Percentiles rank a stretch among this genome's conserved stretches.
Evolutionary conservation across 2,329 filamentous ascomycete genomes (phyloP).

Genomic region (Cryphonectria japonica): DNA sequence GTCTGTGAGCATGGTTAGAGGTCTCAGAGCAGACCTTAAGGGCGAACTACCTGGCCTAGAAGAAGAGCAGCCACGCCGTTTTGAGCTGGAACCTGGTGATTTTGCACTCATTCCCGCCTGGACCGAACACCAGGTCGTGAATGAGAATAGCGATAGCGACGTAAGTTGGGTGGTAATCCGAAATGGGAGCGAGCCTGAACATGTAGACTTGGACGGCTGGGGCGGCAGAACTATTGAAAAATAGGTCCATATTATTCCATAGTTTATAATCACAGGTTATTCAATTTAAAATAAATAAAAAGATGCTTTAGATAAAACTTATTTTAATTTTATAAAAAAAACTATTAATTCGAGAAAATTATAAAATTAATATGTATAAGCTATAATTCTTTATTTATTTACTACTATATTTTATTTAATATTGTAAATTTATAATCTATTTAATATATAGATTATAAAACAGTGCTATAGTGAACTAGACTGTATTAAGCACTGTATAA

Average conservation of each 20-base stretch:
- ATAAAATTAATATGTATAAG: too few species aligned
- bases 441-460: too few species aligned
- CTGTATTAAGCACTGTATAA: too few species aligned
- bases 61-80: slow-evolving; percentile 53
- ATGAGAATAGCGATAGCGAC: slow-evolving; percentile 57
- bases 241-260: background rate
- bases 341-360: too few species aligned
- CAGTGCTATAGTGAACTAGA: too few species aligned
- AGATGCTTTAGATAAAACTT: too few species aligned
- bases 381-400: too few species aligned
- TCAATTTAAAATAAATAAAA: too few species aligned
- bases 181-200: slow-evolving; percentile 62
- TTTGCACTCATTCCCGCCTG: slow-evolving; percentile 72
- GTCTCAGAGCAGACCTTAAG: slow-evolving; percentile 25
- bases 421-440: too few species aligned
- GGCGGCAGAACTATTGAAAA: slow-evolving; percentile 45
- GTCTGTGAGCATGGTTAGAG: slow-evolving; percentile 27
- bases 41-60: slow-evolving; percentile 37
- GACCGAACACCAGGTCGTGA: slow-evolving; percentile 72
- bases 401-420: too few species aligned
- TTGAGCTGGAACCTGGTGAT: slow-evolving; percentile 65
- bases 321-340: too few species aligned
- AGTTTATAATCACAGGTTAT: too few species aligned
- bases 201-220: slow-evolving; percentile 67
- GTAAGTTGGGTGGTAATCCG: slow-evolving; percentile 69